Evolutionary conservation across 225 moss, liverwort and hornwort genomes (phyloP), one percentile per base, ranked within the genome.

Genomic region (Climacium dendroides): DNA sequence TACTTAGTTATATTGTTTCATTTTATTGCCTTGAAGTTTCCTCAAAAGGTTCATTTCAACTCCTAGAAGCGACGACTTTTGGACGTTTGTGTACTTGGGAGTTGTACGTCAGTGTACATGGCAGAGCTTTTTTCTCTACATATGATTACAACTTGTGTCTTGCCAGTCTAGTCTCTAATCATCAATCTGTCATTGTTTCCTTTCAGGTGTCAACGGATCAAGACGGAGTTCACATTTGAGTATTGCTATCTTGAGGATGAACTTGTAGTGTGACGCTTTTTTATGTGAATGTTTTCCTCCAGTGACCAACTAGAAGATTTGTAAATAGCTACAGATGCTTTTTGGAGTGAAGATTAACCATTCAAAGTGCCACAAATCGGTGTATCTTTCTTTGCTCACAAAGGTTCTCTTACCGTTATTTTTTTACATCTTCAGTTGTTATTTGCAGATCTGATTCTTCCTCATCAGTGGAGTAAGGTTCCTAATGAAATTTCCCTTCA

Each of bases 161-260:
- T 86, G 61, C 39, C 16, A 78, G 78, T 58, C 63, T 58, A 50
- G 78, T 41, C 82, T 79, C 66, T 80, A 34, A 64, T 90, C 54
- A 67, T 74, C 62, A 83, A 85, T 83, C 69, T 89, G 50, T 55
- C 53, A 45, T 87, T 83, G 79, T 58, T 87, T 48, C 43, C 81
- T 74, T 91, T 86, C 92, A 94, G 94, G 94, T 94, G 94, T 90
- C 94, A 94, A 88, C 92, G 94, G 88, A 94, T 91, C 85, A 94
- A 94, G 86, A 89, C 89, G 50, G 94, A 94, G 85, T 94, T 94
- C 79, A 94, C 94, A 34, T 94, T 94, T 89, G 94, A 94, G 89
- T 94, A 94, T 90, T 91, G 90, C 82, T 91, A 87, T 86, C 94
- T 94, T 80, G 94, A 94, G 91, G 94, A 94, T 90, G 94, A 94